Evolutionary conservation across 352 stramenopile genomes (phyloP), one percentile per base, ranked within the genome.

Genomic region (Blastocystis sp.): DNA sequence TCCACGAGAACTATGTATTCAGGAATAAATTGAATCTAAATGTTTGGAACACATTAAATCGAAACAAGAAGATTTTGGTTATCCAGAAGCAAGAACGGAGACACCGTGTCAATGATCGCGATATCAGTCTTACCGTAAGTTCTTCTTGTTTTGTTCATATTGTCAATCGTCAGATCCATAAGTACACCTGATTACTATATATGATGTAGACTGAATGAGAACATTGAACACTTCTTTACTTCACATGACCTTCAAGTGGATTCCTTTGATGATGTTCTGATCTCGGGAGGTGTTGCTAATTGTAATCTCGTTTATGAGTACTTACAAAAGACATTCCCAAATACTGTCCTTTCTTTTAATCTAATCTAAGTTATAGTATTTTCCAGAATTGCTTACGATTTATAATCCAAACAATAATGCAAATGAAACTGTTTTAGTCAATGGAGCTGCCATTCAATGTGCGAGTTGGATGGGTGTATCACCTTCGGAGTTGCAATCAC

Each of bases 231-330:
- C 1, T 84, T 58, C 42, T 40, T 84, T 7, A 11, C 57, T 6
- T 33, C 51, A 1, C 6, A 66, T 15, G 24, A 24, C 11, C 30
- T 84, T 27, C 1, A 30, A 5, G n/a, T 53, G 6, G 53, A 64
- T 22, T 58, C 51, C 15, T 84, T 84, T 44, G 73, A 84, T n/a
- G 73, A 84, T 64, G 56, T 84, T 64, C 30, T 84, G 13, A 60
- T 84, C 22, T 13, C 48, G 3, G 73, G 73, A 64, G 73, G 73
- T 24, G 73, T 84, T 2, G 73, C 73, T 9, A 84, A 84, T 66
- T 84, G 73, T 42, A 84, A 66, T 64, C 54, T 68, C 51, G 73
- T 84, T 11, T 84, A 84, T n/a, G 73, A 64, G 13, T 84, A 66
- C 53, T 44, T 84, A n/a, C 73, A 53, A 27, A 84, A 64, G n/a